Conservation (phyloP, 1,139 yeast species). For the Nakaseomyces glabratus region DNA sequence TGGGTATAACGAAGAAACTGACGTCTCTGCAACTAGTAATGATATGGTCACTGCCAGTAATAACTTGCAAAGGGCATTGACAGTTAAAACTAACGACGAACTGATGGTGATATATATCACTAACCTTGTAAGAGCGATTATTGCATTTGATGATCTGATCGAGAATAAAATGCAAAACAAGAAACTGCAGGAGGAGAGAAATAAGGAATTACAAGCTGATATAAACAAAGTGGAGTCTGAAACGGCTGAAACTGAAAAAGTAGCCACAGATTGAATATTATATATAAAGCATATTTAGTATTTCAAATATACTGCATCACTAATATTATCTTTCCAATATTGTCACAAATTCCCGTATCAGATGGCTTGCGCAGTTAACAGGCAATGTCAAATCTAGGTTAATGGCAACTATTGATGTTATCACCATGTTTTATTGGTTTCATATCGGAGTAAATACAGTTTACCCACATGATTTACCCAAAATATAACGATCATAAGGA, state of each 20-base stretch:
- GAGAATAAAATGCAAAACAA: slow-evolving; percentile 89
- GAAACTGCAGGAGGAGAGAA: slow-evolving; percentile 37
- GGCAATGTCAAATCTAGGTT: no score
- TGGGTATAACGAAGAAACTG: slow-evolving; percentile 31
- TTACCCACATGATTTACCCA: no score
- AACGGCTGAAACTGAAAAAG: slow-evolving; percentile 14
- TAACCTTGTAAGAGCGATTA: slow-evolving; percentile 84
- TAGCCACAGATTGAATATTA: no score
- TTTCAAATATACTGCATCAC: no score
- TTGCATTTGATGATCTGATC: slow-evolving; percentile 93
- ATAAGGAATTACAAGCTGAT: slow-evolving; percentile 13
- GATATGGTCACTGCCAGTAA: slow-evolving; percentile 28
- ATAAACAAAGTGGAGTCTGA: slow-evolving; percentile 9
- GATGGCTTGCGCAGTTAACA: no score
- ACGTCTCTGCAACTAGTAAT: slow-evolving; percentile 21
- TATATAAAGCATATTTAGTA: no score
- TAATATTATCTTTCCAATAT: no score
- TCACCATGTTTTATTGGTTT: no score
- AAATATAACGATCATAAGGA: no score
- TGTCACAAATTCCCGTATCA: no score
- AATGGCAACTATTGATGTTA: no score
- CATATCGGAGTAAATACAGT: no score
- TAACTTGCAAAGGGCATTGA: slow-evolving; percentile 70
- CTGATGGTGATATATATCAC: slow-evolving; percentile 88
- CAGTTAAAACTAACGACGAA: slow-evolving; percentile 90